phyloP scores from a whole-genome alignment of 192 early-diverging fungal species.

The Coemansia sp. region DNA sequence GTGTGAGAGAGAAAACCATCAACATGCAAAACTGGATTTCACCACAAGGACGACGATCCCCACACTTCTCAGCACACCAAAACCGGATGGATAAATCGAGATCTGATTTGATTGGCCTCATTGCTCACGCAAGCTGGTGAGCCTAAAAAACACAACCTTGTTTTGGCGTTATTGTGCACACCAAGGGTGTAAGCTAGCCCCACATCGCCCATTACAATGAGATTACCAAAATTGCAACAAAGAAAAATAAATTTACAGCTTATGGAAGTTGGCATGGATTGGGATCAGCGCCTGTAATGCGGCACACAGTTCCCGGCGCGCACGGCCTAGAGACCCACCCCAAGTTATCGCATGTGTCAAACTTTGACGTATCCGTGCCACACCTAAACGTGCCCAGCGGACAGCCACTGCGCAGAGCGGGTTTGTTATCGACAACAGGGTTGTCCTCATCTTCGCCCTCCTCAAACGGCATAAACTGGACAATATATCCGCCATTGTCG shows the following conservation, averaged over 20 bases:
- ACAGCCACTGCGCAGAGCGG: neutral
- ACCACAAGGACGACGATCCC: too few relatives aligned
- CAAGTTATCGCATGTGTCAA: slow-evolving; percentile 12
- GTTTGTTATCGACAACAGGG: neutral
- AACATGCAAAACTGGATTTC: neutral
- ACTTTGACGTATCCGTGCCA: neutral
- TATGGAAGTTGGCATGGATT: slow-evolving; percentile 6
- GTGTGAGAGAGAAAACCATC: neutral
- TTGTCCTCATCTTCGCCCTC: neutral
- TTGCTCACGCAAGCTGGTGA: too few relatives aligned
- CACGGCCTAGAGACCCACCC: slow-evolving; percentile 10
- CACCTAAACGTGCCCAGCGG: slow-evolving; percentile 2
- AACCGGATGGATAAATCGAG: too few relatives aligned
- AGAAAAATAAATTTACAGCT: neutral
- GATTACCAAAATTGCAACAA: too few relatives aligned
- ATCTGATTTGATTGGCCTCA: too few relatives aligned
- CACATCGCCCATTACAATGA: too few relatives aligned
- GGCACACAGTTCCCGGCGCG: slow-evolving; percentile 14
- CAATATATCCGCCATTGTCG: neutral
- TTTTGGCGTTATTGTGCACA: too few relatives aligned
- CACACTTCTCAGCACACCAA: too few relatives aligned
- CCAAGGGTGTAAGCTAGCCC: too few relatives aligned
- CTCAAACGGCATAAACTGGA: neutral
- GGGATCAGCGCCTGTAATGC: neutral
- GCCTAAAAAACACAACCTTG: too few relatives aligned